Evolutionary conservation across 169 alveolate species (phyloP), one percentile per base, ranked within the genome.

Genomic region (Eimeria sp.): DNA sequence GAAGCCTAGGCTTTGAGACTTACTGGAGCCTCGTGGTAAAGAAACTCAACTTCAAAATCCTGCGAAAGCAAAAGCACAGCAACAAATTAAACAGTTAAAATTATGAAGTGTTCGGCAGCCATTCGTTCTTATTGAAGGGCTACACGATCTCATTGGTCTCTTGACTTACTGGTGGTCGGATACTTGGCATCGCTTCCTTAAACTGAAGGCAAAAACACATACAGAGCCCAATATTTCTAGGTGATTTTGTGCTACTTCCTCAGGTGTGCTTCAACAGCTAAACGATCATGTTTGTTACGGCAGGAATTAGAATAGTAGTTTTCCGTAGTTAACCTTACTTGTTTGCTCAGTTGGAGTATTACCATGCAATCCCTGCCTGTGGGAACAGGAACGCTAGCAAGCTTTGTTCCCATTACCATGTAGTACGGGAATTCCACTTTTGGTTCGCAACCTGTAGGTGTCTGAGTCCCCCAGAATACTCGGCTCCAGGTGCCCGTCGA

Each of bases 1-100:
- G 71, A 9, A 20, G 46, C 43, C 43, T 77, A 4, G 85, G 33
- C 16, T 18, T 52, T 37, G 4, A 52, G 40, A 40, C 82, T 37
- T 85, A 85, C 93, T 25, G 93, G 82, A 43, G 93, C 68, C 93
- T 85, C 93, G 64, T 85, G 93, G 82, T 25, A 85, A 43, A 85
- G 82, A 60, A 62, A 43, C 23, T 30, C 82, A 52, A 85, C 80
- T 52, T 85, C 93, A 11, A 85, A 85, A 9, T 27, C 71, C 93
- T 85, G 33, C 9, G 25, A 83, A 9, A 82, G n/a, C 85, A 43
- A 77, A 46, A 60, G 25, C 85, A 52, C 66, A 27, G 54, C 80
- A 37, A 71, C 8, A 6, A 49, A 6, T n/a, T 66, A 66, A 40
- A 66, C 23, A 30, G 56, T 18, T 40, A 74, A 43, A 74, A 14